Evolutionary conservation across 345 rosid species (phyloP).

Genomic region (Euphorbia lathyris): DNA sequence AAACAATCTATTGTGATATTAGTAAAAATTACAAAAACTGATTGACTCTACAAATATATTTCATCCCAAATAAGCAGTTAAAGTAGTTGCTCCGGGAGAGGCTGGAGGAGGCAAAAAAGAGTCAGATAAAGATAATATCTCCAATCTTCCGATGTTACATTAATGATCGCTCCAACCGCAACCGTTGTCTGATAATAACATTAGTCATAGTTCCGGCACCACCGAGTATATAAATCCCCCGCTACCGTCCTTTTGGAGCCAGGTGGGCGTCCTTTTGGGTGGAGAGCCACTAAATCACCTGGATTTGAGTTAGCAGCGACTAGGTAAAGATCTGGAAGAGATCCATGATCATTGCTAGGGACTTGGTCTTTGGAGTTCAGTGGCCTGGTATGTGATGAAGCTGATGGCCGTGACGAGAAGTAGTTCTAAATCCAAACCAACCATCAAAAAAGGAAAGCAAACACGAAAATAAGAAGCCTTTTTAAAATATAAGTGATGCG

Average conservation of each 20-base stretch:
- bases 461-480: conserved; percentile 24
- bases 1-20: too few species aligned
- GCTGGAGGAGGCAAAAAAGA: conserved; percentile 95
- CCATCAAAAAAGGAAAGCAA: conserved; percentile 39
- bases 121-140: conserved; percentile 82
- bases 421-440: conserved; percentile 62
- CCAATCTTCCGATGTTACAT: conserved; percentile 86
- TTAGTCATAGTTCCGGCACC: conserved; percentile 96
- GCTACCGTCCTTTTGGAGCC: conserved; percentile 92
- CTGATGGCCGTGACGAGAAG: conserved; percentile 49
- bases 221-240: conserved; percentile 80
- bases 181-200: conserved; percentile 84
- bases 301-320: conserved; percentile 34
- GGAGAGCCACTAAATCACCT: conserved; percentile 42
- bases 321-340: conserved; percentile 52
- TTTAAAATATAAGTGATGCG: too few species aligned
- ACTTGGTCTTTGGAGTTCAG: conserved; percentile 45
- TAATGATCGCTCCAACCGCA: conserved; percentile 66
- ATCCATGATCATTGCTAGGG: conserved; percentile 28
- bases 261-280: conserved; percentile 87
- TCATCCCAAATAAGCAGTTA: too few species aligned
- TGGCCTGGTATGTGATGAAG: conserved; percentile 44
- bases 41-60: too few species aligned
- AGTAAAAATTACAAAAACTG: too few species aligned
- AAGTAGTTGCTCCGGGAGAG: conserved; percentile 88